Base-by-base conservation (phyloP, 176 grass and related monocot genomes). In the Phragmites australis region DNA sequence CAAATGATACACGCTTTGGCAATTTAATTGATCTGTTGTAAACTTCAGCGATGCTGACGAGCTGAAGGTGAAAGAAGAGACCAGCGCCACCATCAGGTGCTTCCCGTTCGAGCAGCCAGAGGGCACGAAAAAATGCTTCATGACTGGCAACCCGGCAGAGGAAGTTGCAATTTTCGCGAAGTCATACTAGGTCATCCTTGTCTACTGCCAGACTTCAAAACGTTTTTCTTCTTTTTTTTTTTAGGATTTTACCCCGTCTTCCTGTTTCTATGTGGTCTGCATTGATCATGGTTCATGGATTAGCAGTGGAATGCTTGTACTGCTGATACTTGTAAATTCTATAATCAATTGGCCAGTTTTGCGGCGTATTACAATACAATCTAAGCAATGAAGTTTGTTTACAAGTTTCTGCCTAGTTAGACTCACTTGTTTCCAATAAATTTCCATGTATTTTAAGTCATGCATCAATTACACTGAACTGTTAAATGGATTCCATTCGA, bases 41-140 rank as follows among this genome's bases (percentile, higher is more conserved):
- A 62, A 87, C 75, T 49, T 75, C 26, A 99, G 96, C 15, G 84
- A 99, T 61, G 77, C 88, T 11, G 96, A 99, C 21, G 96, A 99
- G 86, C 70, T 94, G 54, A 99, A 91, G 74, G 92, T 95, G 83
- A 95, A 99, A 88, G 96, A 99, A 89, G 96, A 99, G 82, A 95
- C 96, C 14, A 87, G 90, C 10, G 92, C 96, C 21, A 99, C 96
- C 74, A 91, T 99, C 88, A 79, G 96, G 44, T 99, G 96, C 88
- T 99, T 91, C 79, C 96, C 96, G 1, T 99, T 99, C 27, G 90
- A 95, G 43, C 96, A 99, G 72, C 96, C 86, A 0, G 88, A 77
- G 78, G 92, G 92, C 53, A 64, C 25, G 50, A 95, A 93, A 84
- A 95, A 90, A 86, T 99, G 96, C 75, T 95, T 99, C 64, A 99